Evolutionary conservation across 768 basidiomycete species (phyloP).

Genomic region (Russula foetens): DNA sequence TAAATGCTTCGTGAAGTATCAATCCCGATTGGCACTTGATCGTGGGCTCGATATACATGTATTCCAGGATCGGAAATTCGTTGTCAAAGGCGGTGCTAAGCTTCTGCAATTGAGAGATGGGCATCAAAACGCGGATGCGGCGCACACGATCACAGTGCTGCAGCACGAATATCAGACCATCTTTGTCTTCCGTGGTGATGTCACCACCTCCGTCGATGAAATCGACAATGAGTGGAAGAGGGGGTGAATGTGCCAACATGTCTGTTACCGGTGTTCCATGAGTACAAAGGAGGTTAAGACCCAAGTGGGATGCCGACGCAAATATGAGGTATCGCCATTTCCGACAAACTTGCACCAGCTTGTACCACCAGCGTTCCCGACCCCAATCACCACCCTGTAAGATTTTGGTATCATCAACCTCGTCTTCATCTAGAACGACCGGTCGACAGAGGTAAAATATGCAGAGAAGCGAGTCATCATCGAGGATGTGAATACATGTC

Average conservation of each 20-base stretch:
- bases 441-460: background rate
- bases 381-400: background rate
- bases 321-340: background rate
- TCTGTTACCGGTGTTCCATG: background rate
- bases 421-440: background rate
- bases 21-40: background rate
- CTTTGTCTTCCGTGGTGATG: background rate
- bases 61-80: background rate
- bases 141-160: background rate
- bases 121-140: background rate
- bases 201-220: background rate
- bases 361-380: background rate
- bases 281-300: background rate
- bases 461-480: background rate
- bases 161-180: background rate
- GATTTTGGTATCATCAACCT: background rate
- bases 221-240: background rate
- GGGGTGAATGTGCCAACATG: background rate
- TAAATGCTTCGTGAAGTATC: background rate
- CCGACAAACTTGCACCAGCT: background rate
- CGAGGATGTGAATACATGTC: background rate
- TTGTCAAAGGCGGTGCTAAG: background rate
- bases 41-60: background rate
- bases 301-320: background rate
- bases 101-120: background rate